These are phyloP conservation scores for Leishmania martiniquensis DNA, from an alignment of 208 protist genomes.

Conservation along the genomic window DNA sequence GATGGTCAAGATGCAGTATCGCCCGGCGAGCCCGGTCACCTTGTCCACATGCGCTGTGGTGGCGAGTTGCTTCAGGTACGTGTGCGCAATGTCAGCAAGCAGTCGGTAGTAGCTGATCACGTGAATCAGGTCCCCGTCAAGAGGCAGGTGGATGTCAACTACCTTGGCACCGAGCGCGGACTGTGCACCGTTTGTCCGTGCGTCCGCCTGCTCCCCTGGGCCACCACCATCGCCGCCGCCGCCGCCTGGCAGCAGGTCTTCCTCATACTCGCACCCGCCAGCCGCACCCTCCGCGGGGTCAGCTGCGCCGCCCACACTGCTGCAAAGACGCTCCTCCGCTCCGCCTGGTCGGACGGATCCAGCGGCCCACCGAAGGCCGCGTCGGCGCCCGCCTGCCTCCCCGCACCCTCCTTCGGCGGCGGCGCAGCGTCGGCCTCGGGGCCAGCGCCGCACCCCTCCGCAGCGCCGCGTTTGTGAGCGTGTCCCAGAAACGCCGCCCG, in stretches of 20 bases:
- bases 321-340: background rate
- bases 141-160: conserved; percentile 24
- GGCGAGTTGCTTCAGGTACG: conserved; percentile 18
- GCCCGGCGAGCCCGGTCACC: conserved; percentile 17
- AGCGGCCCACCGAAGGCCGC: background rate
- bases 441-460: background rate
- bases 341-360: background rate
- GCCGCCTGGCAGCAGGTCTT: background rate
- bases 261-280: background rate
- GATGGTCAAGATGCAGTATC: conserved; percentile 32
- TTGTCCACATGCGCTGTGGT: conserved; percentile 8
- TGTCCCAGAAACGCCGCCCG: conserved; percentile 18
- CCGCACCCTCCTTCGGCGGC: background rate
- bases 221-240: background rate
- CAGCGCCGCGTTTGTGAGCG: conserved; percentile 4
- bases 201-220: background rate
- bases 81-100: conserved; percentile 27
- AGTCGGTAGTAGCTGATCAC: conserved; percentile 30
- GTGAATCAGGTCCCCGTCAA: conserved; percentile 19
- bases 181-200: background rate
- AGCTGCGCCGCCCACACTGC: background rate
- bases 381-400: background rate
- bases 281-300: background rate
- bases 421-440: background rate
- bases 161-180: background rate